Evolutionary conservation across 1,139 yeast species (phyloP).

Genomic region (Kazachstania sp.): DNA sequence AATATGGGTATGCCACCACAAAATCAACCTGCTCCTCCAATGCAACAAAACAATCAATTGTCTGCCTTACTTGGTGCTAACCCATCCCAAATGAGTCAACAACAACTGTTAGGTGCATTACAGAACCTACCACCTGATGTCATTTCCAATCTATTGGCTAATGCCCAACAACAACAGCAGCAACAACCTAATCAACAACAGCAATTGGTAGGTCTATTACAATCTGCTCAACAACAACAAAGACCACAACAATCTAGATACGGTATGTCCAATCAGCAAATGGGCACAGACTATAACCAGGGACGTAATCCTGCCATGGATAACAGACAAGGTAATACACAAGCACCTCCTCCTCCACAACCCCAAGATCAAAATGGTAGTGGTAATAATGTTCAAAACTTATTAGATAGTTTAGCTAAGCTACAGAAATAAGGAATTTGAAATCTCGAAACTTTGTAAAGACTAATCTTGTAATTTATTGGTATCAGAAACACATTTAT

Average conservation of each 20-base stretch:
- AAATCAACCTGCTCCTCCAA: conserved; percentile 12
- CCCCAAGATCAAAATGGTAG: conserved; percentile 18
- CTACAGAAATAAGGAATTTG: conserved; percentile 23
- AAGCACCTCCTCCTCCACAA: conserved; percentile 7
- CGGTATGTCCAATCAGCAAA: conserved; percentile 7
- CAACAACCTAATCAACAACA: conserved; percentile 23
- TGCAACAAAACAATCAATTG: conserved; percentile 15
- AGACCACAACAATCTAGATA: conserved; percentile 9
- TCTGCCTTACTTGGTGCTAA: conserved; percentile 18
- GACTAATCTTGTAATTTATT: neutral
- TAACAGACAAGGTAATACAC: conserved; percentile 15
- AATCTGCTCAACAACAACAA: conserved; percentile 14
- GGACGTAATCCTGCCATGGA: neutral
- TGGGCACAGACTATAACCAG: conserved; percentile 1
- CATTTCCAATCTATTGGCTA: conserved; percentile 40
- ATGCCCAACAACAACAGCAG: conserved; percentile 35
- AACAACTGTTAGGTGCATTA: conserved; percentile 33
- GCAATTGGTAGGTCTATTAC: conserved; percentile 25
- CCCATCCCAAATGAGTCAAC: conserved; percentile 27
- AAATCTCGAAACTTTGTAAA: neutral
- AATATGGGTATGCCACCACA: conserved; percentile 16
- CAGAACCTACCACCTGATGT: conserved; percentile 47
- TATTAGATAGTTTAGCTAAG: conserved; percentile 33
- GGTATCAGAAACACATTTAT: neutral
- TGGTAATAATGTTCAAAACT: conserved; percentile 31